Evolutionary conservation across 2,329 filamentous ascomycete species (phyloP).

Genomic region (Pseudogymnoascus sp.): DNA sequence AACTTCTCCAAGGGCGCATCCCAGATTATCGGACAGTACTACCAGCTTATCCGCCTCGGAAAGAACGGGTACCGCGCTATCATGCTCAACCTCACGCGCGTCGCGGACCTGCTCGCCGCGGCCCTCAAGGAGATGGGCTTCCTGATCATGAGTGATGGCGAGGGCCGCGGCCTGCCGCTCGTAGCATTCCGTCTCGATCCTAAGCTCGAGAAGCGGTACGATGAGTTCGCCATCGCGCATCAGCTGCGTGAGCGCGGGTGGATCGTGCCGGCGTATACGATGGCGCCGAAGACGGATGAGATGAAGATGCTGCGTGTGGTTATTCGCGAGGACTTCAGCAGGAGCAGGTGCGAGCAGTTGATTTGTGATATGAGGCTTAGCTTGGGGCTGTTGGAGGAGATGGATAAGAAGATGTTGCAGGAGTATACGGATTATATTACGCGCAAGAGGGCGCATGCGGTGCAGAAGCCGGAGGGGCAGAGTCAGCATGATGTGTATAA

Average conservation of each 20-base stretch:
- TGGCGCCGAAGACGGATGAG: constrained; percentile 77
- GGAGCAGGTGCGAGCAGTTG: constrained; percentile 70
- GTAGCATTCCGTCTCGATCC: constrained; percentile 76
- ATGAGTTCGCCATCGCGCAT: constrained; percentile 75
- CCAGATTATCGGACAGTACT: constrained; percentile 94
- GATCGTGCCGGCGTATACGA: constrained; percentile 94
- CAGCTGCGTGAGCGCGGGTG: constrained; percentile 79
- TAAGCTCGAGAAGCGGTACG: constrained; percentile 38
- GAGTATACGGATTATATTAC: constrained; percentile 60
- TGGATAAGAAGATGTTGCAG: constrained; percentile 65
- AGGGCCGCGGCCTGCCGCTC: constrained; percentile 73
- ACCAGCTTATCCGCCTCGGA: constrained; percentile 89
- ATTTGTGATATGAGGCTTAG: constrained; percentile 73
- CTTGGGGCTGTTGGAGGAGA: constrained; percentile 58
- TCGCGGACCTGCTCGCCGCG: constrained; percentile 75
- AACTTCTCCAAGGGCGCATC: constrained; percentile 96
- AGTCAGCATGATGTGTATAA: constrained; percentile 40
- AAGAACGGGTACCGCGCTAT: constrained; percentile 87
- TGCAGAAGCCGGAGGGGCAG: constrained; percentile 8
- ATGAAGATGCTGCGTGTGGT: constrained; percentile 91
- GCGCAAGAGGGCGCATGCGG: background rate
- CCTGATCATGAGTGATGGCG: constrained; percentile 75
- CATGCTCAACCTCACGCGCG: constrained; percentile 88
- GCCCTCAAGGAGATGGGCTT: constrained; percentile 70
- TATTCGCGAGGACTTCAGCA: constrained; percentile 84